Percentiles rank a stretch among this genome's conserved stretches.
Conservation (phyloP, 176 grass and related monocot species). For the Lolium perenne region DNA sequence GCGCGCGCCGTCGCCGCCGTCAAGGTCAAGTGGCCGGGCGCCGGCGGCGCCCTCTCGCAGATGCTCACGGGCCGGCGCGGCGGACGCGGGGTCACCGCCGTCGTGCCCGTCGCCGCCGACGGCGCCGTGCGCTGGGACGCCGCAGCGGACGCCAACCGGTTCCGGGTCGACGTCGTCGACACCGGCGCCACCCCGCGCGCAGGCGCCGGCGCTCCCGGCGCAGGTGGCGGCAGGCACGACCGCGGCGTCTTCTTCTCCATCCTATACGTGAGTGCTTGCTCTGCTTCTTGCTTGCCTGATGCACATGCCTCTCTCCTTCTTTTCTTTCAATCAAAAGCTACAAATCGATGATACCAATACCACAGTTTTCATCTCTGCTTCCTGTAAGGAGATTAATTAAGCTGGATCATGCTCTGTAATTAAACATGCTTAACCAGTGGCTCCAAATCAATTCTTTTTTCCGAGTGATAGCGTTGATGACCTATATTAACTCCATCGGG, state of each 20-base stretch:
- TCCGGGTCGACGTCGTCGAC: slow-evolving; percentile 41
- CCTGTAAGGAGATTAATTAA: not conserved
- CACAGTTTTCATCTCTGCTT: no score
- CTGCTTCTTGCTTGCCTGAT: not conserved
- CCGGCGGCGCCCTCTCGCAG: slow-evolving; percentile 40
- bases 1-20: slow-evolving; percentile 43
- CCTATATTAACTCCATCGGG: not conserved
- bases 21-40: slow-evolving; percentile 70
- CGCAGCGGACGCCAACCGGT: slow-evolving; percentile 46
- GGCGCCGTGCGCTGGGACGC: slow-evolving; percentile 60
- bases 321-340: no score
- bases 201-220: not conserved
- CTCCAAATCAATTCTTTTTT: not conserved
- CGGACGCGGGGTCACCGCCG: slow-evolving; percentile 55
- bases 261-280: slow-evolving; percentile 66
- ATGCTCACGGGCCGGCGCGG: slow-evolving; percentile 51
- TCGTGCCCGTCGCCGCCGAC: slow-evolving; percentile 43
- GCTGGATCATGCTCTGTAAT: not conserved
- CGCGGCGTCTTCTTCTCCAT: slow-evolving; percentile 67
- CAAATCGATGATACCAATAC: no score
- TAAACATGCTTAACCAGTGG: not conserved
- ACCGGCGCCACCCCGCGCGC: not conserved
- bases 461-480: not conserved
- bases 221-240: slow-evolving; percentile 20
- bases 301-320: no score